A percentile compares a stretch with the other conserved stretches of the same genome.
Evolutionary conservation across 441 rosid species (phyloP).

Genomic region (Theobroma grandiflorum): DNA sequence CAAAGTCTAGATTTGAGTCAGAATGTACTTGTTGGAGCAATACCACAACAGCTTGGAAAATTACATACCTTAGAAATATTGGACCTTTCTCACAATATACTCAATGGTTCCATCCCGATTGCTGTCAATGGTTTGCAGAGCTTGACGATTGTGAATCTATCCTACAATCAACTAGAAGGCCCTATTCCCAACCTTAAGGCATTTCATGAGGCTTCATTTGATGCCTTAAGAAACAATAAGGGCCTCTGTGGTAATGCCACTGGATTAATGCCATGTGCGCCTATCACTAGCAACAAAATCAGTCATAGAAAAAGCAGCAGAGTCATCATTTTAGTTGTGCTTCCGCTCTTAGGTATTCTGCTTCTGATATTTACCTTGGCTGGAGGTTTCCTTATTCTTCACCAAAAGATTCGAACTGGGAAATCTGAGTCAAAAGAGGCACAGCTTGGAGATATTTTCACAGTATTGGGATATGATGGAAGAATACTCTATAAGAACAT

Average conservation of each 20-base stretch:
- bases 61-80: conserved; percentile 34
- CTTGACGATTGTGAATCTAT: conserved; percentile 6
- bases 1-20: conserved; percentile 25
- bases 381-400: not conserved
- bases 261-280: too few species aligned
- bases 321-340: too few species aligned
- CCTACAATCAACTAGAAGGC: too few species aligned
- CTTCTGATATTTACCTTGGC: not conserved
- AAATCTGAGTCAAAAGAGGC: not conserved
- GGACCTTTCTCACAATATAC: conserved; percentile 41
- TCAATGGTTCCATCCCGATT: conserved; percentile 38
- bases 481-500: not conserved
- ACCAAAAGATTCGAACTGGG: not conserved
- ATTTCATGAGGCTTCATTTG: too few species aligned
- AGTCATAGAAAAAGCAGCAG: too few species aligned
- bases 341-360: too few species aligned
- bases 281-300: too few species aligned
- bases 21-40: conserved; percentile 15
- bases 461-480: not conserved
- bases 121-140: conserved; percentile 23
- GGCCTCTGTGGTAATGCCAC: too few species aligned
- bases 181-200: too few species aligned
- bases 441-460: not conserved
- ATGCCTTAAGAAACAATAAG: too few species aligned
- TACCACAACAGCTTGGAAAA: conserved; percentile 33